Base-by-base conservation (phyloP, 768 basidiomycete genomes). In the Xanthoconium purpureum region DNA sequence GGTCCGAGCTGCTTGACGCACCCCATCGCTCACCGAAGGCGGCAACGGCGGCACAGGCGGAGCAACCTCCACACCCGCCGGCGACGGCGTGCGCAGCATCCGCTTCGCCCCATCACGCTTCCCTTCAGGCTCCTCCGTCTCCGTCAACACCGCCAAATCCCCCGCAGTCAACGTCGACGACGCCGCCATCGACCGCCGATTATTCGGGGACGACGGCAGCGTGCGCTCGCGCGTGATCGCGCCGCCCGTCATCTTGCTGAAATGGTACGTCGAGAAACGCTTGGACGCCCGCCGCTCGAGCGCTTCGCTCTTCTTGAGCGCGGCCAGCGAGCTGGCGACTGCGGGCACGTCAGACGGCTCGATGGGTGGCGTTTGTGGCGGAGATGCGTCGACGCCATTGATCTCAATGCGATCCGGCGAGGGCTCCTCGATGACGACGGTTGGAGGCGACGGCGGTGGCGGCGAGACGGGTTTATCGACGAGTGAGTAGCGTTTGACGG, bases 231-330 rank as follows among this genome's bases (percentile, higher is more conserved):
- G 74, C 28, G 74, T 70, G 18, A 79, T 71, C 35, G 50, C 55
- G 28, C 71, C 75, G 15, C 87, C 85, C 4, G 92, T 87, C 88
- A 98, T 95, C 75, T 95, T 95, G 46, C 89, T 86, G 64, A 98
- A 89, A 60, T 94, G 91, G 69, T 96, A 98, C 2, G 87, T 87
- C 42, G 94, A 97, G 74, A 94, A 98, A 0, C 97, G 89, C 69
- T 98, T 98, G 20, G 91, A 94, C 17, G 96, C 96, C 45, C 96
- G 81, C 20, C 96, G 84, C 64, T 94, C 92, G 38, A 98, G 80
- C 1, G 85, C 81, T 62, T 95, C 94, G 49, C 83, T 86, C 64
- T 88, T 85, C 73, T 95, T 89, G 45, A 99, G 78, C 9, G 94
- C 94, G 8, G 91, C 93, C 11, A 98, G 80, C 6, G 91, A 89